Base-by-base conservation (phyloP, 2,329 filamentous ascomycete genomes). In the Nigrospora osmanthi region DNA sequence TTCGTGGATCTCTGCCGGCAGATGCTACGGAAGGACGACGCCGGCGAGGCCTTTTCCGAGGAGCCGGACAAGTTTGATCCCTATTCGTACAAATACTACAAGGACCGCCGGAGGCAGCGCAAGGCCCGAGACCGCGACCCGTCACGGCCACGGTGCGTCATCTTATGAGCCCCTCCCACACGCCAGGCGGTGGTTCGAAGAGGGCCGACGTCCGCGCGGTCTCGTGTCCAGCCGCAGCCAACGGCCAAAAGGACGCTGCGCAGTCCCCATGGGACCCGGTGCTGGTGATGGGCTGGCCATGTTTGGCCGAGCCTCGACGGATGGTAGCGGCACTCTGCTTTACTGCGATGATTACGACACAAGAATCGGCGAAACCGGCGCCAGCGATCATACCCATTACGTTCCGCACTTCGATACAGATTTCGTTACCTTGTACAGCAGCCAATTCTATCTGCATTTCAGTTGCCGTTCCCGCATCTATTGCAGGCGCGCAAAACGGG, bases 1-100 rank as follows among this genome's bases (percentile, higher is more conserved):
- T 95, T 95, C 65, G 70, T 87, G 53, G 87, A 93, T 62, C 75
- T 94, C 45, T 91, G 87, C 59, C 78, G 87, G 48, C 87, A 93
- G 63, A 89, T 94, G 68, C 80, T 93, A 47, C 76, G 82, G 49
- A 86, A 81, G 56, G 86, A 91, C 49, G 79, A 82, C 55, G 65
- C 69, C 3, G 57, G 58, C 16, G 62, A 68, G 19, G 54, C 54
- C 16, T 64, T 68, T 9, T 59, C 56, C 14, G 63, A 68, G 15
- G 64, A 71, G 14, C 63, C 70, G 19, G 67, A 68, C 51, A 71
- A 69, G 45, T 64, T 66, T 35, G 68, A 72, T 37, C 55, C 53
- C 2, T 60, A 58, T 45, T 55, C 41, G 54, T 61, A 49, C 52
- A 56, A 47, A 48, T 57, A 59, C 17, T 59, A 62, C 35, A 61